Evolutionary conservation across 108 stramenopile genomes (phyloP), one percentile per base, ranked within the genome.

Genomic region (Epipyxis sp.): DNA sequence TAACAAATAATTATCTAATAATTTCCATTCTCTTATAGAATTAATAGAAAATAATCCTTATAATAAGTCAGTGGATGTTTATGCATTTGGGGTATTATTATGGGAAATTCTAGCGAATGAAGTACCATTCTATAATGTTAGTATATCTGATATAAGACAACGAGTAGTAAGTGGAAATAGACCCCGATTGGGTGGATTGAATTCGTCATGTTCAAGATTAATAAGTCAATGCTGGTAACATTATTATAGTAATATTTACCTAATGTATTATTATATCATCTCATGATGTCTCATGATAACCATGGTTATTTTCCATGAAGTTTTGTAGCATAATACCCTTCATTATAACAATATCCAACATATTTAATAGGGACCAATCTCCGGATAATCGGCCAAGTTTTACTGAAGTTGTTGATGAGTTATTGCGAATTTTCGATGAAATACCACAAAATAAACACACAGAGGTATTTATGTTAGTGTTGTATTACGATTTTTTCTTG

Each of bases 41-140:
- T 37, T 65, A 0, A 40, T 35, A 68, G 81, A 81, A 78, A 39
- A 77, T 82, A 54, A 79, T 78, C 59, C 82, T 0, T 90, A 85
- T 79, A 86, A 74, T 62, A 46, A 80, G 30, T 79, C 78, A 34
- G 89, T 89, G 13, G 89, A 90, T 80, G 87, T 88, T 40, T 90
- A 89, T 83, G 88, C 88, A 1, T 88, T 89, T 45, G 88, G 83
- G 1, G 54, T 88, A 27, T 46, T 90, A 42, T 68, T 88, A 37
- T 86, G 87, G 83, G 89, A 90, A 76, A 86, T 88, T 81, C 77
- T 86, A 40, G 59, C 82, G 6, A 59, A 59, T 0, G 41, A 78
- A n/a, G 40, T 86, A 13, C 85, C 85, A 1, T 83, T 83, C 41
- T 30, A 34, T 0, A 40, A 59, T 25, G 71, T 46, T 44, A 59